Base-by-base conservation (phyloP, 1,139 yeast genomes). In the Yamadazyma conglobata region DNA sequence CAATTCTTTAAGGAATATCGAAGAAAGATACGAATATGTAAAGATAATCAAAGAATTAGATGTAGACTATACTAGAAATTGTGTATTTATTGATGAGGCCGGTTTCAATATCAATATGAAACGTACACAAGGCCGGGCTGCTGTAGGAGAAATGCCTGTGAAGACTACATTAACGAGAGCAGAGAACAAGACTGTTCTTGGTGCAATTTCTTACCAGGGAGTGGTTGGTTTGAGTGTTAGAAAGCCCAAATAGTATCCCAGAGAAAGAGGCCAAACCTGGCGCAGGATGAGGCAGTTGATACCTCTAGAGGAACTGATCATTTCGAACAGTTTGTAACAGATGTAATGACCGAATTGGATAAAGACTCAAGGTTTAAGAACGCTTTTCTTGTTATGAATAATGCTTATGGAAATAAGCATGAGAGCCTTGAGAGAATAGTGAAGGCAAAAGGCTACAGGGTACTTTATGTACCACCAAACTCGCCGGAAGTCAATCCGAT, bases 81-180 rank as follows among this genome's bases (percentile, higher is more conserved):
- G 39, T 28, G 35, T 34, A 4, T 38, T 34, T 19, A 32, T 36
- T 19, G 36, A 36, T 26, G 40, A 38, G 30, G 37, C 37, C 13
- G 37, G 33, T 9, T 38, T 36, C 30, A 38, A 34, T 20, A 32
- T 36, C 13, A 34, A 38, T 22, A 38, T 37, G 40, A 36, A 31
- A 25, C 18, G 37, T 5, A 30, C 33, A 10, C 33, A 31, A 22
- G 38, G 37, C 10, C 26, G 31, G 40, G 34, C 40, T 5, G n/a
- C 14, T 22, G 10, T 16, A 22, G 17, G 24, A 22, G 17, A 22
- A 13, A 22, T 11, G 24, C 24, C 24, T 22, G 24, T 22, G 5
- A 22, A 14, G 10, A 22, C 24, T 6, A 16, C 24, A 12, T 6
- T 10, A 10, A 22, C 24, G 5, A 22, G 24, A 14, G 5, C 24